Evolutionary conservation across 106 monocot species (phyloP).

Genomic region (Platanthera guangdongensis): DNA sequence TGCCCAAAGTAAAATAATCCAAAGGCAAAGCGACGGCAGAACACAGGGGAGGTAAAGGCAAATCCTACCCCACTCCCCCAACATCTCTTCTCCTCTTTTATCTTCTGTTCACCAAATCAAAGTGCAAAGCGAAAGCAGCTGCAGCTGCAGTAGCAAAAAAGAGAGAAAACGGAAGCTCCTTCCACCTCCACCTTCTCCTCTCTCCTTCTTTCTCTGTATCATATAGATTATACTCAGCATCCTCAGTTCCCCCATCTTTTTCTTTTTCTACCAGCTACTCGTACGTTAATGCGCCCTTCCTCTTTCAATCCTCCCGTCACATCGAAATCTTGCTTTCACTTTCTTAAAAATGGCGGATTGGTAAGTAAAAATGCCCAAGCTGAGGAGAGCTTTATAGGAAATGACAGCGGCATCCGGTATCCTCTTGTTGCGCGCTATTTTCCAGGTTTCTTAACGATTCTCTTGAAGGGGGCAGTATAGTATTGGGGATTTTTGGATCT

Average conservation of each 20-base stretch:
- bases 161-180: neutral
- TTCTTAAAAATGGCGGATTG: neutral
- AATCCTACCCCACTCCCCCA: no score
- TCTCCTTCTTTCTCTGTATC: neutral
- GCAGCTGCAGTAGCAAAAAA: neutral
- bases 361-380: neutral
- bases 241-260: neutral
- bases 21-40: no score
- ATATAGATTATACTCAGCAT: neutral
- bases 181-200: neutral
- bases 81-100: no score
- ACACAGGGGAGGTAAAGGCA: no score
- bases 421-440: neutral
- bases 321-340: conserved; percentile 5
- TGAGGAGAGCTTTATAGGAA: neutral
- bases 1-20: no score
- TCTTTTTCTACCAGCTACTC: neutral
- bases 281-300: conserved; percentile 5
- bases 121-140: neutral
- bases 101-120: neutral
- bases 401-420: neutral
- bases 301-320: neutral
- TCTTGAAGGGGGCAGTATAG: neutral
- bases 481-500: neutral
- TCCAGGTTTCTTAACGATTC: neutral